Percentiles rank a stretch among this genome's conserved stretches.
Conservation (phyloP, 345 rosid species). For the Barbarea vulgaris region DNA sequence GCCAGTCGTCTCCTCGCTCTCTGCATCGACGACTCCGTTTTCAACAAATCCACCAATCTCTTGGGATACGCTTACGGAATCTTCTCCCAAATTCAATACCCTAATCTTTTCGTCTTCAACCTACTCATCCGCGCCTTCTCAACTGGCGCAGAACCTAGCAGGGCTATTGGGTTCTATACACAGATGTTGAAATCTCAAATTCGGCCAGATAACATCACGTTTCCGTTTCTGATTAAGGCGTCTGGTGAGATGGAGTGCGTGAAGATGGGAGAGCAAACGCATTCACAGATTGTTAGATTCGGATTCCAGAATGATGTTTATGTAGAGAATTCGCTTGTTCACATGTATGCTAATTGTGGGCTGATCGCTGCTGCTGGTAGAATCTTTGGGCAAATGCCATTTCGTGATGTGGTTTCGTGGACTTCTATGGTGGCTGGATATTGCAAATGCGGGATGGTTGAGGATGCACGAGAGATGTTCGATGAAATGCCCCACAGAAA, state of each 20-base stretch:
- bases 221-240: conserved; percentile 65
- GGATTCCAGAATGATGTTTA: conserved; percentile 61
- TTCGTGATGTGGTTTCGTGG: conserved; percentile 69
- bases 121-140: conserved; percentile 63
- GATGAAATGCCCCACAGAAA: conserved; percentile 76
- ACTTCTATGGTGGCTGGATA: conserved; percentile 66
- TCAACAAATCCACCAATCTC: conserved; percentile 28
- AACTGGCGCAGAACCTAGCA: conserved; percentile 41
- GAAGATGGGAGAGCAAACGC: conserved; percentile 58
- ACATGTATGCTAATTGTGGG: conserved; percentile 63
- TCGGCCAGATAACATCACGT: conserved; percentile 67
- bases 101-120: conserved; percentile 62
- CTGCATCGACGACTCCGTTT: conserved; percentile 38
- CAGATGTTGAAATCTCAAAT: conserved; percentile 44
- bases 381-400: conserved; percentile 44
- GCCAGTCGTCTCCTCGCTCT: conserved; percentile 61
- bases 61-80: conserved; percentile 49
- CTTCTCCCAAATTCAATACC: conserved; percentile 57
- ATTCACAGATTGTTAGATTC: conserved; percentile 52
- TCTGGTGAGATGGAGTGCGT: conserved; percentile 48
- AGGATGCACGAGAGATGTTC: conserved; percentile 61
- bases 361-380: conserved; percentile 50
- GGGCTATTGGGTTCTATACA: conserved; percentile 50
- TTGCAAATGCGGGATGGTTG: conserved; percentile 49
- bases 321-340: conserved; percentile 66